Conservation (phyloP, 2,329 filamentous ascomycete genomes). For the Aspergillus caelatus region DNA sequence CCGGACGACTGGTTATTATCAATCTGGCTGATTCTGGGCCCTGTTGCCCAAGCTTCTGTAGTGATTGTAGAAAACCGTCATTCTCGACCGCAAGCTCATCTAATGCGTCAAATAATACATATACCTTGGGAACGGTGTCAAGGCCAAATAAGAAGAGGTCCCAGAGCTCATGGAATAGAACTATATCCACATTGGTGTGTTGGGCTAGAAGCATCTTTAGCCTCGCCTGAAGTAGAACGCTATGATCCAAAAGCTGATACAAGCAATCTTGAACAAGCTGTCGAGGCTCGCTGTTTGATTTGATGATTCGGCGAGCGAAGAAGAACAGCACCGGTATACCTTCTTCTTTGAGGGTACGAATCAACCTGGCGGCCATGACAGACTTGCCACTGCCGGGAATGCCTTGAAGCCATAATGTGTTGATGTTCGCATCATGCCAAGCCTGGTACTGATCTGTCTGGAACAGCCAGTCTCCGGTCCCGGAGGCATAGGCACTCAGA, state of each 20-base stretch:
- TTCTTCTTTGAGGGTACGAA: conserved; percentile 10
- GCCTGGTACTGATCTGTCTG: conserved; percentile 11
- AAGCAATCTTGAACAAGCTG: conserved; percentile 12
- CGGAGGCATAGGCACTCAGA: conserved; percentile 8
- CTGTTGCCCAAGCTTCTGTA: neutral
- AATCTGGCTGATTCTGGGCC: neutral
- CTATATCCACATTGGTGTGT: neutral
- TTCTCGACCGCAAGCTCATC: neutral
- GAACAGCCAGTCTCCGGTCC: conserved; percentile 23
- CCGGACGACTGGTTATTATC: neutral
- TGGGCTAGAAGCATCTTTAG: neutral
- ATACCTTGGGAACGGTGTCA: neutral
- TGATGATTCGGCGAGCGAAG: conserved; percentile 27
- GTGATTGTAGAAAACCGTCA: neutral
- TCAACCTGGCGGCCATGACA: conserved; percentile 24
- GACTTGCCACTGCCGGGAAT: conserved; percentile 29
- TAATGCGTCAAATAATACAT: neutral
- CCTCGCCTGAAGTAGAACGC: neutral
- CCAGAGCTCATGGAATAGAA: neutral
- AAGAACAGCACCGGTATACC: conserved; percentile 17
- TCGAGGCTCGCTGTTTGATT: conserved; percentile 18
- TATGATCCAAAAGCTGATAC: neutral
- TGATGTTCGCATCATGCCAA: conserved; percentile 15
- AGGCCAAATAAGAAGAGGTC: neutral
- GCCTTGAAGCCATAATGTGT: conserved; percentile 26